Base-by-base conservation (phyloP, 2,329 filamentous ascomycete species). In the Aspergillus amoenus region DNA sequence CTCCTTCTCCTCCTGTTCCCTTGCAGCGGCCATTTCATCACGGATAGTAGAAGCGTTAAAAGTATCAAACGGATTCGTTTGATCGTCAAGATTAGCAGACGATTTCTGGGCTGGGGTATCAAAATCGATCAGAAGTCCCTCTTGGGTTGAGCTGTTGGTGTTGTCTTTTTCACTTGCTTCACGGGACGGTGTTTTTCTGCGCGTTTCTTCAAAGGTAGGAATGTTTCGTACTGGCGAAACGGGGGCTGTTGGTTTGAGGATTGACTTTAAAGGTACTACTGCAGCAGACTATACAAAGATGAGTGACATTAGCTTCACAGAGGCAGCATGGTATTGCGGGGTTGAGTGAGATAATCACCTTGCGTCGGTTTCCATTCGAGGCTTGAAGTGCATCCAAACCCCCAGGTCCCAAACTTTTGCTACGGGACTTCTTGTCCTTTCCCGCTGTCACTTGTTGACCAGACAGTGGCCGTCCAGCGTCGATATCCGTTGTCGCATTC, bases 361-460 rank as follows among this genome's bases (percentile, higher is more conserved):
- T 89, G 73, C 90, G 85, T 66, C 90, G 82, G 72, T 96, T 95
- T 34, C 90, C 90, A 68, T 81, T 84, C 44, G 83, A 84, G 68
- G 88, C 83, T 73, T 89, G 92, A 55, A 95, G 81, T 56, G 88
- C 88, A 79, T 95, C 92, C 45, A 96, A 77, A 24, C 93, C 92
- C 50, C 93, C 94, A 15, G 94, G 93, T 2, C 94, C 94, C 65
- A 99, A 88, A 76, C 93, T 97, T 80, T 97, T 97, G 77, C 93
- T 97, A 64, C 94, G 87, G 57, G 88, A 90, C 77, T 92, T 93
- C 77, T 81, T 82, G 40, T 76, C 75, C 51, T 70, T 71, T 32
- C 64, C 70, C 9, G 66, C 82, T 83, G 61, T 24, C 50, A 66
- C 69, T n/a, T 62, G 52, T 18, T 61, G 67, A 13, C 52, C 61